A percentile compares a stretch with the other conserved stretches of the same genome.
Conservation (phyloP, 139 green algal species). For the Pseudopediastrum boryanum region DNA sequence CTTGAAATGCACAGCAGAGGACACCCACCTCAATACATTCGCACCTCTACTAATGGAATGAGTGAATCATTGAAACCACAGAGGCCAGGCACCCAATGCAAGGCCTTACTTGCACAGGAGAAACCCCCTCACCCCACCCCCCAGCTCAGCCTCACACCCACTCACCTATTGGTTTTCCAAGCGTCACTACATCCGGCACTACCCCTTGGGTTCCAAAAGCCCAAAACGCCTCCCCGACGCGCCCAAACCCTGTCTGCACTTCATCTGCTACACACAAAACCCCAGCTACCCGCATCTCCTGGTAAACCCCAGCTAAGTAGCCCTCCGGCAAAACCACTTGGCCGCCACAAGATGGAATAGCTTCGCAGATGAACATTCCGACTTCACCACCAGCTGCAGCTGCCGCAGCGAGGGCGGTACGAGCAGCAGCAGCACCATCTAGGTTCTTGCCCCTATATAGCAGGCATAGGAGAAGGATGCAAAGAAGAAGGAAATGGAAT, state of each 20-base stretch:
- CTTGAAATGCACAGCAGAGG: too few relatives aligned
- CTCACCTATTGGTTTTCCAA: conserved; percentile 78
- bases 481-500: neutral
- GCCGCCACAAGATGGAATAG: conserved; percentile 69
- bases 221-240: conserved; percentile 69
- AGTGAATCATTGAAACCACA: too few relatives aligned
- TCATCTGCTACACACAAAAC: conserved; percentile 76
- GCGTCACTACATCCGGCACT: conserved; percentile 75
- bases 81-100: too few relatives aligned
- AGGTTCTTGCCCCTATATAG: conserved; percentile 63
- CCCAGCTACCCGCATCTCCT: conserved; percentile 55
- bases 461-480: neutral
- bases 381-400: conserved; percentile 51
- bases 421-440: conserved; percentile 56
- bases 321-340: conserved; percentile 53
- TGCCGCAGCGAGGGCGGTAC: conserved; percentile 56
- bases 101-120: too few relatives aligned
- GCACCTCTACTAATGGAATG: too few relatives aligned
- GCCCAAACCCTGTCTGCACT: conserved; percentile 77
- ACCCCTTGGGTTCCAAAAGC: conserved; percentile 65
- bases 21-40: too few relatives aligned
- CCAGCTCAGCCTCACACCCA: neutral
- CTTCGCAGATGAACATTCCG: conserved; percentile 66
- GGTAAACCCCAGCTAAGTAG: conserved; percentile 53
- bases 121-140: too few relatives aligned